phyloP scores from a whole-genome alignment of 352 stramenopile species.

The Pythium vanterpoolii region DNA sequence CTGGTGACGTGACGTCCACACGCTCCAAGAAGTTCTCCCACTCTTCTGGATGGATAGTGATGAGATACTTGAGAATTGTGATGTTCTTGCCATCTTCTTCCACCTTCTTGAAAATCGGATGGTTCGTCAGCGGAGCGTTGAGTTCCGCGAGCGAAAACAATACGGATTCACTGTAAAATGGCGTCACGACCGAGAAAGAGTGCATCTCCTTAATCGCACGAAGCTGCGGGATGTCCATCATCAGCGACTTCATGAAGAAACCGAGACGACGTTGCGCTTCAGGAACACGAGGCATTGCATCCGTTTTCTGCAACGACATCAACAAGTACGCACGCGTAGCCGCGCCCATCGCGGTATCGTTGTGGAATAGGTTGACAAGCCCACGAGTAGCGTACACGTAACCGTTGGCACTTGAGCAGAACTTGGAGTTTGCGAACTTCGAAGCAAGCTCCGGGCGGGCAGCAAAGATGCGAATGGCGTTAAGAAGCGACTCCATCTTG shows the following conservation, averaged over 20 bases:
- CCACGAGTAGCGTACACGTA: slow-evolving; percentile 73
- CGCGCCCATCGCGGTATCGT: slow-evolving; percentile 72
- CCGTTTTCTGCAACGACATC: slow-evolving; percentile 27
- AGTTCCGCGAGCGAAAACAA: slow-evolving; percentile 86
- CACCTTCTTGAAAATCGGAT: slow-evolving; percentile 72
- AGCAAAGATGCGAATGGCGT: slow-evolving; percentile 64
- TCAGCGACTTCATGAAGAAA: slow-evolving; percentile 84
- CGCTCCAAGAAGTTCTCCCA: slow-evolving; percentile 88
- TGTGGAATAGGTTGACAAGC: slow-evolving; percentile 74
- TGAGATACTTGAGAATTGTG: slow-evolving; percentile 87
- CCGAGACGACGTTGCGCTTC: slow-evolving; percentile 81
- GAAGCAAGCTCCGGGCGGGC: slow-evolving; percentile 49
- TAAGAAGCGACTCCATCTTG: slow-evolving; percentile 82
- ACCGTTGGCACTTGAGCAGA: slow-evolving; percentile 73
- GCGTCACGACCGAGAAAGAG: slow-evolving; percentile 87
- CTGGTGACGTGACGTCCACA: slow-evolving; percentile 62
- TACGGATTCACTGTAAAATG: slow-evolving; percentile 86
- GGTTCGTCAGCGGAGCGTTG: slow-evolving; percentile 70
- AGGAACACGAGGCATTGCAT: slow-evolving; percentile 65
- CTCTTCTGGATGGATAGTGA: slow-evolving; percentile 85
- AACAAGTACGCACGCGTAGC: slow-evolving; percentile 36
- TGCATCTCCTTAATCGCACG: slow-evolving; percentile 76
- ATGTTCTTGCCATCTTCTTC: slow-evolving; percentile 79
- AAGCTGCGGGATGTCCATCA: slow-evolving; percentile 82
- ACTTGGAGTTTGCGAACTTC: slow-evolving; percentile 83